Evolutionary conservation across 2,329 filamentous ascomycete species (phyloP), one percentile per base, ranked within the genome.

Genomic region (Mollisia scopiformis): DNA sequence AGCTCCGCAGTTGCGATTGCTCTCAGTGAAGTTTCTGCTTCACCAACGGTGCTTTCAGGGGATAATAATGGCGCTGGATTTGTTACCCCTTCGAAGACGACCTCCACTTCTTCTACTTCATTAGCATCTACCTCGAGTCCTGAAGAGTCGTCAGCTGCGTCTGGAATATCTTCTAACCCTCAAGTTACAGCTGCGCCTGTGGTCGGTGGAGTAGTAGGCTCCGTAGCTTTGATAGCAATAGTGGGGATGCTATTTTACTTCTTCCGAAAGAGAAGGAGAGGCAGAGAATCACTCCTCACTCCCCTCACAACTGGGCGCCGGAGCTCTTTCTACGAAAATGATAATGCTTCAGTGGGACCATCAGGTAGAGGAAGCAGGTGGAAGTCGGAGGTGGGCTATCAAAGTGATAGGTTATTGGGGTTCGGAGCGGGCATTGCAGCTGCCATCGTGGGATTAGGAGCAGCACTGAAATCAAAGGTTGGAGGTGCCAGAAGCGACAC

Each of bases 401-500:
- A 62, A 25, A 59, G 43, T 11, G 62, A 65, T 30, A 58, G 55
- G 25, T 13, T 71, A n/a, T 53, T 59, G 53, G 55, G 59, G 16
- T 49, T 58, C 1, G 63, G 63, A 28, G 57, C 68, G 6, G 62
- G 57, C 8, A 54, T 73, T 10, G 65, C 62, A 39, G 57, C 63
- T 6, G 62, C 64, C 55, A 39, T 71, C 2, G 50, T 57, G 21
- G 67, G 68, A 8, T 46, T 71, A n/a, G 69, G 66, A 50, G 58
- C 68, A 11, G 65, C 69, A 13, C 52, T 72, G 33, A 74, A 69
- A 49, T 61, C 67, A 30, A 72, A 69, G 47, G 62, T 71, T 14
- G 62, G 61, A 28, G 55, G 64, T 35, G 57, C 66, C 33, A 61
- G 75, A 58, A 73, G 71, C 28, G 74, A 73, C 50, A 74, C 72